Conservation (phyloP, 31 red algal genomes). For the Bonnemaisonia californica region DNA sequence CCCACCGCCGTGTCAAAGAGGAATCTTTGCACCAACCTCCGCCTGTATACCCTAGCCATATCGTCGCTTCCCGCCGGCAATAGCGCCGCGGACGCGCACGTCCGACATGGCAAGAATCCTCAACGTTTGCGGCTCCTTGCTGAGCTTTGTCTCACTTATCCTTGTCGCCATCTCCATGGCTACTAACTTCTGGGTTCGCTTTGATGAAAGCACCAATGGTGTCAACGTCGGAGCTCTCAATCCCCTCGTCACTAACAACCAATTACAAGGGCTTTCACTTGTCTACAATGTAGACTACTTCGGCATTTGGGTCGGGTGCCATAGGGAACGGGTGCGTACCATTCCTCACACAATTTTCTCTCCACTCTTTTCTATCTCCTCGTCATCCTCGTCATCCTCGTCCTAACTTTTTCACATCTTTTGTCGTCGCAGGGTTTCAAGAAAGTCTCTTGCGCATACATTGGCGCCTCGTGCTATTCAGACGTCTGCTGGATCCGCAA, state of each 20-base stretch:
- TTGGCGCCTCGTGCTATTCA: constrained; percentile 73
- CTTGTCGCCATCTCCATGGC: constrained; percentile 56
- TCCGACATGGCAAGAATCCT: constrained; percentile 27
- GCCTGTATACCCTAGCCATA: too few species aligned
- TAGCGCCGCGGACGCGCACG: neutral
- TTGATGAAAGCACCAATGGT: constrained; percentile 3
- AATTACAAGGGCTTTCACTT: constrained; percentile 41
- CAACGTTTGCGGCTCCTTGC: constrained; percentile 28
- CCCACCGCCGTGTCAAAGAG: too few species aligned
- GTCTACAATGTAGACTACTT: constrained; percentile 48
- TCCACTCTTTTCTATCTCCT: neutral
- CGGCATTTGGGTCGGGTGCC: constrained; percentile 74
- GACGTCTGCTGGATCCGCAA: constrained; percentile 75
- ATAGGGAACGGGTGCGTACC: constrained; percentile 29
- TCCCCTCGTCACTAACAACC: constrained; percentile 43
- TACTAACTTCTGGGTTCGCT: constrained; percentile 63
- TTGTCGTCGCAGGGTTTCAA: constrained; percentile 6
- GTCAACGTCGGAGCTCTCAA: constrained; percentile 27
- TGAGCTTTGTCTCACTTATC: constrained; percentile 66
- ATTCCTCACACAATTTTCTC: too few species aligned
- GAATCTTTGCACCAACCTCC: too few species aligned
- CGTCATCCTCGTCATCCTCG: neutral
- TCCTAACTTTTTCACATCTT: neutral
- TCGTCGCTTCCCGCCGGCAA: too few species aligned
- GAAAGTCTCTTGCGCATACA: constrained; percentile 66